phyloP scores from a whole-genome alignment of 2,329 filamentous ascomycete genomes.

The Dactylellina parvicollis region DNA sequence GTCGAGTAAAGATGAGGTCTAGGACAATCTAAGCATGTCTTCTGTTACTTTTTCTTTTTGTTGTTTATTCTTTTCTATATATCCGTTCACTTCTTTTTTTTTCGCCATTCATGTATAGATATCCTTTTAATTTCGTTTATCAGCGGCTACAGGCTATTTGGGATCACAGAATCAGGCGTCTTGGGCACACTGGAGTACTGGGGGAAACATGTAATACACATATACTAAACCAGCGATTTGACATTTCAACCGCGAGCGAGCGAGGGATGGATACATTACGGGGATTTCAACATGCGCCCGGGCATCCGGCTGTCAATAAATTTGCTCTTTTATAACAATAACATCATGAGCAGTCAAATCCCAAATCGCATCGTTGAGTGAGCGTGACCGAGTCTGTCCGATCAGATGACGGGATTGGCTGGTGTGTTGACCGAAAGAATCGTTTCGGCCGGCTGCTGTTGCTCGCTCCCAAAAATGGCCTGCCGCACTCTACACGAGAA shows the following conservation, averaged over 20 bases:
- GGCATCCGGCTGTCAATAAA: background rate
- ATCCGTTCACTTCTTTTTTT: conserved; percentile 2
- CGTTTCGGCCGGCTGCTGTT: conserved; percentile 1
- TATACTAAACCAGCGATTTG: background rate
- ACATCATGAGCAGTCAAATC: too few relatives aligned
- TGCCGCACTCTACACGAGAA: conserved; percentile 30
- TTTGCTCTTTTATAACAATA: background rate
- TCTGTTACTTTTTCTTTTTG: conserved; percentile 2
- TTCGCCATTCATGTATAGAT: conserved; percentile 10
- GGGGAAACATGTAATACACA: background rate
- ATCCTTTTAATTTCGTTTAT: background rate
- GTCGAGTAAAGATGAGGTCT: conserved; percentile 29
- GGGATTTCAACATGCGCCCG: background rate
- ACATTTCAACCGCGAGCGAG: too few relatives aligned
- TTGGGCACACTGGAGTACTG: conserved; percentile 3
- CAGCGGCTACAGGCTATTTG: background rate
- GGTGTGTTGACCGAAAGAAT: conserved; percentile 23
- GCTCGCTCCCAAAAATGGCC: conserved; percentile 27
- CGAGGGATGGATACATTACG: too few relatives aligned
- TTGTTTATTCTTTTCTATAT: background rate
- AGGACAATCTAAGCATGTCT: conserved; percentile 16
- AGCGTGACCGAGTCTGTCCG: background rate
- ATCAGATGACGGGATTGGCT: conserved; percentile 37
- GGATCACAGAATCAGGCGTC: background rate
- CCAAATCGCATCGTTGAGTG: too few relatives aligned